Base-by-base conservation (phyloP, 495 filamentous ascomycete species). In the Trypethelium eluteriae region DNA sequence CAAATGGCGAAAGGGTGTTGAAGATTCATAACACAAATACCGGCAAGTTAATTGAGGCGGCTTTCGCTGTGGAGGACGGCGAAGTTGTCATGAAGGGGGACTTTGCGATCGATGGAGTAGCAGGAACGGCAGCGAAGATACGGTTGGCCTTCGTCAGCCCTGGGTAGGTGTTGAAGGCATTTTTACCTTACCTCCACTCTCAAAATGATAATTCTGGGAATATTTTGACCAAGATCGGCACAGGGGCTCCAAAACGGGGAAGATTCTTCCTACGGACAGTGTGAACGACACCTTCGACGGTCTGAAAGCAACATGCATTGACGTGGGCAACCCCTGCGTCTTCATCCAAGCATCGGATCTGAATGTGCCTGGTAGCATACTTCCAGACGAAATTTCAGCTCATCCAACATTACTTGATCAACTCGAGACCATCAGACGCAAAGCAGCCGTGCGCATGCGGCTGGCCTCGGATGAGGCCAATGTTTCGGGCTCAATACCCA, bases 41-140 rank as follows among this genome's bases (percentile, higher is more conserved):
- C 0, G 66, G 68, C 61, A 81, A 81, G 70, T 66, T 81, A 36
- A 65, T 77, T n/a, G 47, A 71, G 9, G 67, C 79, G 3, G 76
- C 77, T 62, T 82, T 85, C 74, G 74, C 76, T 62, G 80, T 85
- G 74, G 68, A 78, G n/a, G 74, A 76, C 2, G 83, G 81, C 0
- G 76, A 84, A 41, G 82, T 82, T 7, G 80, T 76, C 2, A 75
- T 81, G 0, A 66, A 62, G 1, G 88, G 88, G 0, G 77, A 81
- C 7, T 89, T 87, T 66, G 74, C 79, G 4, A 89, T 91, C 69
- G 87, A 87, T 74, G 89, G 89, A 0, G 89, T 91, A 0, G 76
- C 83, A 0, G 88, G 87, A 0, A 83, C 75, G 1, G 83, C 76
- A 2, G 81, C 85, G 0, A 79, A 75, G 12, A 81, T 91, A 38